A percentile compares a stretch with the other conserved stretches of the same genome.
Conservation (phyloP, 768 basidiomycete species). For the Multifurca ochricompacta region DNA sequence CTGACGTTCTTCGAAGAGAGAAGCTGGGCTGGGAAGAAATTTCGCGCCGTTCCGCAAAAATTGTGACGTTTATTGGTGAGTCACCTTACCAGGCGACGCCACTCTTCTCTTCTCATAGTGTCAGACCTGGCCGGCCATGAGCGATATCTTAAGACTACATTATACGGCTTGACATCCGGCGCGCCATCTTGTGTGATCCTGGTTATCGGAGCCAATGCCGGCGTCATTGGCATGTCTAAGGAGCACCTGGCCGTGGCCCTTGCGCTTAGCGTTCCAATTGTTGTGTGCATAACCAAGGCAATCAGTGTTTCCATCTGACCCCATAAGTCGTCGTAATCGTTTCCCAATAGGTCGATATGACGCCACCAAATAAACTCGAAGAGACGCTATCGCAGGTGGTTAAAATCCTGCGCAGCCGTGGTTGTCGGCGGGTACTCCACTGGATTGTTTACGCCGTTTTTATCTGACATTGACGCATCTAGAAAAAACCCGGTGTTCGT, state of each 20-base stretch:
- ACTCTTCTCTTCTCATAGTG: not conserved
- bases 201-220: conserved; percentile 94
- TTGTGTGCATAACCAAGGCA: conserved; percentile 93
- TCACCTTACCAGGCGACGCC: not conserved
- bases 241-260: conserved; percentile 95
- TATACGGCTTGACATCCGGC: conserved; percentile 92
- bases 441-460: not conserved
- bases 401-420: conserved; percentile 88
- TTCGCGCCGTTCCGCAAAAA: conserved; percentile 79
- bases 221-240: conserved; percentile 86
- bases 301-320: not conserved
- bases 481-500: conserved; percentile 84
- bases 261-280: conserved; percentile 87
- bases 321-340: not conserved
- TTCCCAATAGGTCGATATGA: conserved; percentile 80
- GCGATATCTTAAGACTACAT: conserved; percentile 83
- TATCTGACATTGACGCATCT: not conserved
- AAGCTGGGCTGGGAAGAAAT: conserved; percentile 97
- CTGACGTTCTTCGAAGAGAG: conserved; percentile 66
- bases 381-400: conserved; percentile 89
- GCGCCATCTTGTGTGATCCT: conserved; percentile 88
- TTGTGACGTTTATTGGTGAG: conserved; percentile 84
- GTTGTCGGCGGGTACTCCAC: conserved; percentile 58
- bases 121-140: conserved; percentile 94
- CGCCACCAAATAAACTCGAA: conserved; percentile 82